These are phyloP conservation scores for Mucuna pruriens DNA, from an alignment of 306 rosid genomes.

Conservation along the genomic window DNA sequence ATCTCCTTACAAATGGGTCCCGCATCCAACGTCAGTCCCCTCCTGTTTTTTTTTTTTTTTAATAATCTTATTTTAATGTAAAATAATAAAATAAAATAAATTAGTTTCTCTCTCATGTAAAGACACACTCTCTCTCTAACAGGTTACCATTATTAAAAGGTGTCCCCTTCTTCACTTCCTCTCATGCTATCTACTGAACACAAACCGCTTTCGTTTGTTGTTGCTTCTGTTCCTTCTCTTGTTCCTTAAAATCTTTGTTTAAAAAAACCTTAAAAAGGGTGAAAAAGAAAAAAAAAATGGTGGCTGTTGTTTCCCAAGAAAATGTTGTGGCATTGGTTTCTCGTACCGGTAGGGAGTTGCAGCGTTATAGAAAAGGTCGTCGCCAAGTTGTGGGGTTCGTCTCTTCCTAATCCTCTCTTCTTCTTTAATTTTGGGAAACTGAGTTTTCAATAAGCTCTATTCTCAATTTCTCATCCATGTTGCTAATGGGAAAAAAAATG, in stretches of 20 bases:
- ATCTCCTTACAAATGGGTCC: not conserved
- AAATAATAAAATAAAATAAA: slow-evolving; percentile 12
- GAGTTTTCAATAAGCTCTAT: not conserved
- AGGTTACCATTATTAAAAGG: slow-evolving; percentile 45
- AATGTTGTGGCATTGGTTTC: slow-evolving; percentile 75
- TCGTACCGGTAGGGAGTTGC: slow-evolving; percentile 92
- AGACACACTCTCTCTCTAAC: slow-evolving; percentile 28
- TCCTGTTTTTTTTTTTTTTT: not conserved
- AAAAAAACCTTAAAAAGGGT: not conserved
- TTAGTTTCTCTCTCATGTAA: slow-evolving; percentile 13
- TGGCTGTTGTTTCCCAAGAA: slow-evolving; percentile 69
- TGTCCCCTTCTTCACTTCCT: slow-evolving; percentile 26
- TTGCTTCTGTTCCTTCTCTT: not conserved
- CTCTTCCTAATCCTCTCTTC: not conserved
- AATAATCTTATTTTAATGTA: no score
- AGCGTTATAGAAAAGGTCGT: slow-evolving; percentile 83
- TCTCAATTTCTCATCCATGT: not conserved
- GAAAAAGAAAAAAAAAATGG: slow-evolving; percentile 46
- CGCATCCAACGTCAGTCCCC: not conserved
- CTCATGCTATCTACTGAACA: slow-evolving; percentile 40
- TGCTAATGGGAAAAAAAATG: not conserved
- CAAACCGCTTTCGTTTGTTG: slow-evolving; percentile 7
- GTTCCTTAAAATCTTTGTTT: not conserved
- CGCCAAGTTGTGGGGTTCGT: slow-evolving; percentile 99
- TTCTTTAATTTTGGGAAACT: not conserved